Conservation (phyloP, 805 yeast genomes). For the Kuraishia molischiana region DNA sequence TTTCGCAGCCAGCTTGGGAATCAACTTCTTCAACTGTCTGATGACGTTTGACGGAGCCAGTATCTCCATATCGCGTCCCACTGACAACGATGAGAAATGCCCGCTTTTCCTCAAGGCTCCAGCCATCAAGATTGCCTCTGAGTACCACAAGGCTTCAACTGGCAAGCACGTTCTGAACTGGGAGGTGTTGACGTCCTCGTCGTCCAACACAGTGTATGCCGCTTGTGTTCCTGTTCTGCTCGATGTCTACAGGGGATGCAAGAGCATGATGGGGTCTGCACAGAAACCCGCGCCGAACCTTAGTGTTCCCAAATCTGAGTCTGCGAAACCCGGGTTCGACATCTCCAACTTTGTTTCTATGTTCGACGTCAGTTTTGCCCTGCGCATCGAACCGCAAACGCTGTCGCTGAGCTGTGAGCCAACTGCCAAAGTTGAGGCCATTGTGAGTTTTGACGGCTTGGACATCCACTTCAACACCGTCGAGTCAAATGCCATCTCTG, state of each 20-base stretch:
- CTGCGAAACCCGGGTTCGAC: background rate
- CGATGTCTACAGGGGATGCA: slow-evolving; percentile 44
- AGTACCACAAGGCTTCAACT: slow-evolving; percentile 32
- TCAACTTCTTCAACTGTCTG: slow-evolving; percentile 29
- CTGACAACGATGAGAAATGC: slow-evolving; percentile 27
- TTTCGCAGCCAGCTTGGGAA: background rate
- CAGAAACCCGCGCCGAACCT: slow-evolving; percentile 5
- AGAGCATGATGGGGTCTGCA: slow-evolving; percentile 31
- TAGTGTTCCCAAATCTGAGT: background rate
- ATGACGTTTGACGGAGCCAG: slow-evolving; percentile 65
- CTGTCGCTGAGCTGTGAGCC: slow-evolving; percentile 86
- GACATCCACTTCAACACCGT: slow-evolving; percentile 47
- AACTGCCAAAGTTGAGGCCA: slow-evolving; percentile 84
- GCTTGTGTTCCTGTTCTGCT: slow-evolving; percentile 69
- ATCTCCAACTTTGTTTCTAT: background rate
- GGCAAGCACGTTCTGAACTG: slow-evolving; percentile 33
- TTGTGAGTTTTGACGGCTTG: slow-evolving; percentile 63
- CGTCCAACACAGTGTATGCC: slow-evolving; percentile 62
- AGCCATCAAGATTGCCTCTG: slow-evolving; percentile 47
- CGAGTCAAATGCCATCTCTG: slow-evolving; percentile 20
- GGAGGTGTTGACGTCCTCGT: slow-evolving; percentile 54
- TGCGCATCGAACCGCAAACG: slow-evolving; percentile 64
- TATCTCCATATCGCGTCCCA: slow-evolving; percentile 35
- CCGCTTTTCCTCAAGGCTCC: slow-evolving; percentile 68
- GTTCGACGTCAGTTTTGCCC: slow-evolving; percentile 28